These are phyloP conservation scores for Fusarium circinatum DNA, from an alignment of 2,329 filamentous ascomycete species.

Conservation along the genomic window DNA sequence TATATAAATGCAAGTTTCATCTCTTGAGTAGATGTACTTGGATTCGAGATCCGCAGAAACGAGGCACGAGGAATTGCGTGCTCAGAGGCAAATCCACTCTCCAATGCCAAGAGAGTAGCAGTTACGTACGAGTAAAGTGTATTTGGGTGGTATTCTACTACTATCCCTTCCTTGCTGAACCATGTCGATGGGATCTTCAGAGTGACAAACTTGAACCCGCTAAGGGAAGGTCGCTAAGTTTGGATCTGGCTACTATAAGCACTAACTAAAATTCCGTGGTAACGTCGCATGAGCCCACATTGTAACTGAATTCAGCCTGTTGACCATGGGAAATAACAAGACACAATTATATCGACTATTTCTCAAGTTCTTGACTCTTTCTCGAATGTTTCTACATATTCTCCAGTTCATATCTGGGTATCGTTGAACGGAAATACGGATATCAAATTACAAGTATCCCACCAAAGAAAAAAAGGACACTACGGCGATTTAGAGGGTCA, in stretches of 20 bases:
- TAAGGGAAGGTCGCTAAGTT: conserved; percentile 24
- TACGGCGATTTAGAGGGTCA: not conserved
- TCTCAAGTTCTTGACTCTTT: not conserved
- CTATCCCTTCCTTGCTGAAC: not conserved
- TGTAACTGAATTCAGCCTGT: not conserved
- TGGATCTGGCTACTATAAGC: not conserved
- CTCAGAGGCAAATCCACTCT: conserved; percentile 39
- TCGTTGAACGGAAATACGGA: not conserved
- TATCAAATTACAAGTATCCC: not conserved
- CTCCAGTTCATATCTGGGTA: not conserved
- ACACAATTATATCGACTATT: not conserved
- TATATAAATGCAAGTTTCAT: not conserved
- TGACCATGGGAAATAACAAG: no score
- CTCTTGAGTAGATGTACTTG: not conserved
- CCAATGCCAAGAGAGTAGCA: conserved; percentile 8
- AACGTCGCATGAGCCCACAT: conserved; percentile 15
- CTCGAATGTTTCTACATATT: not conserved
- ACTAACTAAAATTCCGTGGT: conserved; percentile 4
- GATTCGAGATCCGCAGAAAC: conserved; percentile 2
- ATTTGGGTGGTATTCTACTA: not conserved
- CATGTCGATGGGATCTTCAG: conserved; percentile 18
- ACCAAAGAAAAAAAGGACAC: not conserved
- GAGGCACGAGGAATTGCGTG: conserved; percentile 44
- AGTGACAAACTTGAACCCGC: conserved; percentile 7
- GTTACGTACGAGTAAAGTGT: conserved; percentile 23